Conservation (phyloP, 805 yeast genomes). For the Cyberlindnera maclurae region DNA sequence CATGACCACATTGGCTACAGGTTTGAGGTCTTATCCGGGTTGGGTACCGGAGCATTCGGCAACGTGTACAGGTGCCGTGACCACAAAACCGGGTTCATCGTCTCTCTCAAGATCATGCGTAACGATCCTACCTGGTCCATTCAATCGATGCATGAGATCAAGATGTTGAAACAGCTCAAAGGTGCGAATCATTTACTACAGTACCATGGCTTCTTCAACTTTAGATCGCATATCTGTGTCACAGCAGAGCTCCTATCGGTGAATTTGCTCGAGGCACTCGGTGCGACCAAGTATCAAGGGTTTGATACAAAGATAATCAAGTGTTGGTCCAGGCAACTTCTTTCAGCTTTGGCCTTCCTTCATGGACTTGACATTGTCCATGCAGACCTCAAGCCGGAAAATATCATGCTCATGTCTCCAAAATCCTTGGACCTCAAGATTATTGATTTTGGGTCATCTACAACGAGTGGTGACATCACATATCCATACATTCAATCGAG, state of each 20-base stretch:
- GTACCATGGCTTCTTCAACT: slow-evolving; percentile 65
- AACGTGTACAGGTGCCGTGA: slow-evolving; percentile 65
- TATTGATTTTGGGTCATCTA: slow-evolving; percentile 76
- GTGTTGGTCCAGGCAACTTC: slow-evolving; percentile 45
- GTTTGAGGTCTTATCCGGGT: slow-evolving; percentile 48
- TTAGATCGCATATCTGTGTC: slow-evolving; percentile 78
- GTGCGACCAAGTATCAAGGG: slow-evolving; percentile 43
- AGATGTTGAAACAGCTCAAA: slow-evolving; percentile 45
- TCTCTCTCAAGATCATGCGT: slow-evolving; percentile 74
- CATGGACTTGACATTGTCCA: slow-evolving; percentile 58
- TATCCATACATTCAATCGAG: slow-evolving; percentile 83
- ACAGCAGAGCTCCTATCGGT: slow-evolving; percentile 65
- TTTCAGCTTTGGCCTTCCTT: slow-evolving; percentile 53
- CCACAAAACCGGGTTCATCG: slow-evolving; percentile 47
- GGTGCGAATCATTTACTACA: slow-evolving; percentile 26
- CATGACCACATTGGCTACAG: slow-evolving; percentile 76
- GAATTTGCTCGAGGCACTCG: slow-evolving; percentile 56
- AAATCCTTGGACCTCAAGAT: slow-evolving; percentile 48
- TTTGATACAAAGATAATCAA: slow-evolving; percentile 34
- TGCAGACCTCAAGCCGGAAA: slow-evolving; percentile 85
- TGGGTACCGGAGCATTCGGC: slow-evolving; percentile 84
- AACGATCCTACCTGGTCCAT: slow-evolving; percentile 66
- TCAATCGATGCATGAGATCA: slow-evolving; percentile 75
- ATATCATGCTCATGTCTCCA: slow-evolving; percentile 50
- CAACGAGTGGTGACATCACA: slow-evolving; percentile 52